Conservation (phyloP, 225 moss, liverwort and hornwort genomes). For the Polytrichum commune region DNA sequence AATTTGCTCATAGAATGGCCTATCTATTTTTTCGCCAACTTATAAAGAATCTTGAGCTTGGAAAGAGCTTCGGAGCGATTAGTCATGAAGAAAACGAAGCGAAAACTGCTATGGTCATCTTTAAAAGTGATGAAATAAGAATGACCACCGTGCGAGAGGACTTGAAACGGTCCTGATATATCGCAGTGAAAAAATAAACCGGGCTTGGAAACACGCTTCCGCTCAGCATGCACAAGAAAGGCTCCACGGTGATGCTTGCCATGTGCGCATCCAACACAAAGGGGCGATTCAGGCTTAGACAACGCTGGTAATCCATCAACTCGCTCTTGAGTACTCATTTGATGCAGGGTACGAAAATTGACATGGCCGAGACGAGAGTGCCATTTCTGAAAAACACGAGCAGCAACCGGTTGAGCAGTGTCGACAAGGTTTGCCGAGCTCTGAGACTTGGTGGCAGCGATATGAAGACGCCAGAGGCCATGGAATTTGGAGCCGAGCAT, state of each 20-base stretch:
- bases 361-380: background rate
- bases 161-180: background rate
- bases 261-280: background rate
- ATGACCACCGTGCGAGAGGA: background rate
- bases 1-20: background rate
- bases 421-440: background rate
- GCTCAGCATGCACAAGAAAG: background rate
- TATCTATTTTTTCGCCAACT: background rate
- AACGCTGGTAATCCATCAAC: background rate
- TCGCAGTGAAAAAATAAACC: background rate
- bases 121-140: slow-evolving; percentile 1
- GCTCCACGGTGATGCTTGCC: background rate
- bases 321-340: background rate
- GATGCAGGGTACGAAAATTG: background rate
- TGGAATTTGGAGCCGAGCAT: background rate
- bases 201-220: background rate
- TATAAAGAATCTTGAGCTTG: background rate
- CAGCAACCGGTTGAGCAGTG: background rate
- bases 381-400: background rate
- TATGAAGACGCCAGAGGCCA: background rate
- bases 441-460: background rate
- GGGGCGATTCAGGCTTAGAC: background rate
- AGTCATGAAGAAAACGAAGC: background rate
- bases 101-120: background rate
- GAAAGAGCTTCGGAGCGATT: background rate